Percentiles rank a stretch among this genome's conserved stretches.
Evolutionary conservation across 2,329 filamentous ascomycete species (phyloP).

Genomic region (Penicillium verrucosum): DNA sequence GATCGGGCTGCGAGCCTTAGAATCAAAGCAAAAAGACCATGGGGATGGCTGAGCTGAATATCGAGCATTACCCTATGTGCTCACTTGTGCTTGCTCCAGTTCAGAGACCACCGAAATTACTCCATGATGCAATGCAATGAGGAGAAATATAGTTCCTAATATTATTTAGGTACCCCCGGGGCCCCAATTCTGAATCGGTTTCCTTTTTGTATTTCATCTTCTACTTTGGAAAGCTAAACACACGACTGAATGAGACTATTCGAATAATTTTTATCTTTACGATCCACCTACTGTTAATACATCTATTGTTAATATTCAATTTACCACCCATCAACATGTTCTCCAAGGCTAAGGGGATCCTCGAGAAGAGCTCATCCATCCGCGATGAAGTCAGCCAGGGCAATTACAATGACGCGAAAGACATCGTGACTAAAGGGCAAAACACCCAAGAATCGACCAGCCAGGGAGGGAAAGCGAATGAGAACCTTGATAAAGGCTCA

Average conservation of each 20-base stretch:
- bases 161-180: constrained; percentile 11
- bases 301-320: constrained; percentile 1
- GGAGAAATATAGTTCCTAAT: background rate
- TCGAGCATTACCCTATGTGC: background rate
- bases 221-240: constrained; percentile 11
- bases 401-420: constrained; percentile 10
- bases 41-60: background rate
- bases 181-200: background rate
- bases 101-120: background rate
- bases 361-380: constrained; percentile 5
- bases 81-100: too few relatives aligned
- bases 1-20: constrained; percentile 10
- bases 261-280: constrained; percentile 9
- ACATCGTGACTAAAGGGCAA: constrained; percentile 11
- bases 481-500: constrained; percentile 4
- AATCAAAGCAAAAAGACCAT: constrained; percentile 1
- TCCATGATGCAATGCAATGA: constrained; percentile 28
- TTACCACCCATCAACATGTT: constrained; percentile 14
- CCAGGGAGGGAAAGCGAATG: constrained; percentile 2
- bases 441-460: constrained; percentile 1
- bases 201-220: background rate
- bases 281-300: constrained; percentile 1
- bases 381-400: constrained; percentile 13
- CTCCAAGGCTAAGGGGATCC: constrained; percentile 8
- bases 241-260: constrained; percentile 19